Percentiles rank a stretch among this genome's conserved stretches.
phyloP scores from a whole-genome alignment of 352 stramenopile species.

The Pythium utonaiense region DNA sequence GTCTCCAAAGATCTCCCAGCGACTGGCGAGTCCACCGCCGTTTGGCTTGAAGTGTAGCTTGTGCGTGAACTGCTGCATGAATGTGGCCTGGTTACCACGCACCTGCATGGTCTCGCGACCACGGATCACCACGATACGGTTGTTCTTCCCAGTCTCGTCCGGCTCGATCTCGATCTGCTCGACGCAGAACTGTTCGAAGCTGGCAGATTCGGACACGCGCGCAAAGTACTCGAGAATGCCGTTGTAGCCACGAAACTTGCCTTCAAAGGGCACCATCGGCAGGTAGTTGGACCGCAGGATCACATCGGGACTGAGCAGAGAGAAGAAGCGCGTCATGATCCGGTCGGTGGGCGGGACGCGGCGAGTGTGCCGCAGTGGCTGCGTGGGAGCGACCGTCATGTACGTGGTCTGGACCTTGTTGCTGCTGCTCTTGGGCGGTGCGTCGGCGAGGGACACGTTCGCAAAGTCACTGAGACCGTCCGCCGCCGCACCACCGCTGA shows the following conservation, averaged over 20 bases:
- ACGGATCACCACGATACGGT: conserved; percentile 64
- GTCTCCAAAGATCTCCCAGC: conserved; percentile 86
- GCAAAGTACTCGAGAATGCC: conserved; percentile 81
- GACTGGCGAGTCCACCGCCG: conserved; percentile 42
- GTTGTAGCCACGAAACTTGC: conserved; percentile 72
- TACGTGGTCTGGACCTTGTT: conserved; percentile 52
- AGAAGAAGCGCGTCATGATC: conserved; percentile 70
- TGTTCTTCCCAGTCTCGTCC: conserved; percentile 29
- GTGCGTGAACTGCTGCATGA: conserved; percentile 86
- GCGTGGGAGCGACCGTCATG: conserved; percentile 44
- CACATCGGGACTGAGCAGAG: conserved; percentile 69
- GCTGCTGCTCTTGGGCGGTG: conserved; percentile 23
- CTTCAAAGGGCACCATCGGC: conserved; percentile 87
- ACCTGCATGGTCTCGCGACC: conserved; percentile 84
- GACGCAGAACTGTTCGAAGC: conserved; percentile 74
- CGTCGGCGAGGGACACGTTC: conserved; percentile 6
- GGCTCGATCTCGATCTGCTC: conserved; percentile 67
- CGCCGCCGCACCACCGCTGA: conserved; percentile 2
- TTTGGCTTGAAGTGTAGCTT: conserved; percentile 80
- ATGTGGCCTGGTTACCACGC: conserved; percentile 74
- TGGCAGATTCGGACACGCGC: conserved; percentile 58
- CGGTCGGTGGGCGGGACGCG: conserved; percentile 53
- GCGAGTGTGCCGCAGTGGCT: conserved; percentile 48
- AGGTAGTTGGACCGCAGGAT: conserved; percentile 84
- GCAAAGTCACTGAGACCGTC: neutral